Base-by-base conservation (phyloP, 2,329 filamentous ascomycete species). In the Nothomitra cinnamomea region DNA sequence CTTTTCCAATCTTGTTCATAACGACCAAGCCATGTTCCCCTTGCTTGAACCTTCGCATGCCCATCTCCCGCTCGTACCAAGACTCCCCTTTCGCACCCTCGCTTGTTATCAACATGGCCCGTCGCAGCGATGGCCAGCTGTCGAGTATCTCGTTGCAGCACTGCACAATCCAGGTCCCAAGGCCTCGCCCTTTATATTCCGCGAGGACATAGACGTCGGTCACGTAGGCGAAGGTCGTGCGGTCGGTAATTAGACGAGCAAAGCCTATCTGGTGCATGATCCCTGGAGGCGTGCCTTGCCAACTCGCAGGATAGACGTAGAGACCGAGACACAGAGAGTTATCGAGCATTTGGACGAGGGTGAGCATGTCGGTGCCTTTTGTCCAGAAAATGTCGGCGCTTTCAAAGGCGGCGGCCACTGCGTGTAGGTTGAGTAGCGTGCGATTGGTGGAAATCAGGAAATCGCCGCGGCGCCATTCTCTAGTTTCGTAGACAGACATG, bases 151-250 rank as follows among this genome's bases (percentile, higher is more conserved):
- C 78, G 57, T 77, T 72, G 55, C 83, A 65, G 58, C 76, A 79
- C 3, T 69, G 64, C 63, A 85, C 74, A 61, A 86, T 66, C 79
- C 80, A 86, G 43, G 69, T 74, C 2, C 78, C 83, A 1, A 87
- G 69, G 0, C 83, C 82, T 8, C 71, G 68, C 3, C 76, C 73
- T 61, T 82, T 80, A 60, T 79, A 76, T 40, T 74, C 70, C 0
- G 75, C 69, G 2, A 78, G 63, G 21, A 86, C 69, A 63, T 82
- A 86, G 19, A 85, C 78, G 60, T 86, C 83, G 24, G 82, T 82
- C 40, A 83, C 66, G 60, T 84, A 87, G 35, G 76, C 80, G 59
- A 85, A 78, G 0, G 82, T 83, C 48, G 79, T 73, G 60, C 77
- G 75, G 65, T 87, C 84, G 7, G 83, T 87, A 52, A 87, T 69